Base-by-base conservation (phyloP, 306 rosid species). In the Rosa lucieae region DNA sequence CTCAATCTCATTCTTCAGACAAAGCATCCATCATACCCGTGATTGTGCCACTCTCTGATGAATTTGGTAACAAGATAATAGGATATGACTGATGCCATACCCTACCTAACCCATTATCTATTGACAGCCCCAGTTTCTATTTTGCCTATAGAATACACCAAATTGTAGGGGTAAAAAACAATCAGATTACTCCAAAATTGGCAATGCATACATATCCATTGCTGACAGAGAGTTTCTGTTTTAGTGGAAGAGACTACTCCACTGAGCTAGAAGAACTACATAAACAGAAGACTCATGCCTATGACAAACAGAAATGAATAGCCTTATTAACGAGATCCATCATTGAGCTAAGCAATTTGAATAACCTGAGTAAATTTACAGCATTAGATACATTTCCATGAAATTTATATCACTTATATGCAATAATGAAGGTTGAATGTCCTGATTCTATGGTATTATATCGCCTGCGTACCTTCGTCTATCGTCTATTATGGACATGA, bases 401-500 rank as follows among this genome's bases (percentile, higher is more conserved):
- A 77, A 63, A 18, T 40, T 76, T 61, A 76, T 47, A 74, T 5
- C 75, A 75, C 70, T 78, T 78, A 67, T 62, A 46, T 70, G 81
- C 84, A 85, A 65, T 81, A 67, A 67, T 39, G 77, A 79, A 73
- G 74, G 73, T 59, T 76, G 85, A 81, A 83, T 48, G 80, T 86
- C 61, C 75, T 83, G 87, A 76, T 75, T 80, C 89, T 71, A 67
- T 70, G 81, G 75, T 78, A 75, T 79, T 78, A 75, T 80, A 79
- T 71, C 78, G 53, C 80, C 6, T 73, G 70, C 81, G 84, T 72
- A 77, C 80, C 88, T 80, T 85, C 86, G 77, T 73, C 91, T 87
- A 82, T 87, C 67, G 78, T 80, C 91, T 85, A 86, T 85, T 85
- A 89, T 88, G 80, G 85, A 92, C 93, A 84, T 59, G 71, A 78